Evolutionary conservation across 2,329 filamentous ascomycete genomes (phyloP).

Genomic region (Sclerotinia glacialis): DNA sequence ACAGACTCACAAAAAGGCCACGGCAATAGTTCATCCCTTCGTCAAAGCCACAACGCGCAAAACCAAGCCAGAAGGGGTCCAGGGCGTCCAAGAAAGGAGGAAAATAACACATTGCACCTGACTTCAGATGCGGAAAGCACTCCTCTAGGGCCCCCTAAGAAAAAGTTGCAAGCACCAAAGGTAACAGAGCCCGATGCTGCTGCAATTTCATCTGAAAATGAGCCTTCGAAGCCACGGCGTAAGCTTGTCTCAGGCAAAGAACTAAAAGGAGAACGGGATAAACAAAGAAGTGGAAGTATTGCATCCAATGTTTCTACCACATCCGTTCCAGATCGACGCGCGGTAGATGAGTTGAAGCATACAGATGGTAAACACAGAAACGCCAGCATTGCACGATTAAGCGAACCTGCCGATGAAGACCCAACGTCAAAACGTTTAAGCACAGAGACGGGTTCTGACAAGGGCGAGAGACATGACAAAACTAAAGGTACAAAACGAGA

Average conservation of each 20-base stretch:
- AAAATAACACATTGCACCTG: conserved; percentile 24
- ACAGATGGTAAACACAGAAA: conserved; percentile 47
- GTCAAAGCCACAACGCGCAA: conserved; percentile 29
- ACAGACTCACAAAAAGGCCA: conserved; percentile 28
- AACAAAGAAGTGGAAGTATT: conserved; percentile 55
- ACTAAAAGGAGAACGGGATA: conserved; percentile 53
- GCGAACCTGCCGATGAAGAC: conserved; percentile 12
- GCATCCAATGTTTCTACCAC: conserved; percentile 54
- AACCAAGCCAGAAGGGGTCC: conserved; percentile 44
- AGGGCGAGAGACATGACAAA: conserved; percentile 45
- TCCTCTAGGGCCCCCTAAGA: conserved; percentile 45
- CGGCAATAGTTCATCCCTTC: conserved; percentile 27
- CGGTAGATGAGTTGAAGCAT: conserved; percentile 46
- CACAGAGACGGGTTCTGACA: conserved; percentile 28
- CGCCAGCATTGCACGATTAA: conserved; percentile 28
- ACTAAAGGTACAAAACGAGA: conserved; percentile 61
- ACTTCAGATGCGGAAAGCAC: conserved; percentile 36
- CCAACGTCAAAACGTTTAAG: conserved; percentile 23
- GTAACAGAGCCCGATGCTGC: conserved; percentile 54
- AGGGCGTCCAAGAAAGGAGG: conserved; percentile 54
- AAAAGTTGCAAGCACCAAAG: conserved; percentile 48
- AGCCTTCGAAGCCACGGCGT: conserved; percentile 55
- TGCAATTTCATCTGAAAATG: conserved; percentile 47
- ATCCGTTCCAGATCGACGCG: conserved; percentile 48
- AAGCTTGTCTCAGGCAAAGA: conserved; percentile 64